Conservation (phyloP, 1,139 yeast species). For the Spathaspora sp. region DNA sequence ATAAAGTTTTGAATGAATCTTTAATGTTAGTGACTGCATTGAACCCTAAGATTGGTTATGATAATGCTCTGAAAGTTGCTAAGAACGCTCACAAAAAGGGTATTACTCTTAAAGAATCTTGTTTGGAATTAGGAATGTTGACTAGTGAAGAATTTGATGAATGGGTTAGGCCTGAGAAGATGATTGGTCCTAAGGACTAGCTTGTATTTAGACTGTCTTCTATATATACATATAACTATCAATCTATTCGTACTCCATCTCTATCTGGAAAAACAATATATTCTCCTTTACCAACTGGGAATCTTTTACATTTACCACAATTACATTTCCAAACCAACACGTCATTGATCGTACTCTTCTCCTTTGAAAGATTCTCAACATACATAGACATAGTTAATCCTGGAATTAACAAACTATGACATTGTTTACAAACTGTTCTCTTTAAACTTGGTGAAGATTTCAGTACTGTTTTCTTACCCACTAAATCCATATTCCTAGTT, state of each 20-base stretch:
- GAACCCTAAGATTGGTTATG: conserved; percentile 95
- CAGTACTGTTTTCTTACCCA: conserved; percentile 63
- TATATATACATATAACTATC: background rate
- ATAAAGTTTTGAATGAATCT: conserved; percentile 79
- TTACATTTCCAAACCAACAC: conserved; percentile 30
- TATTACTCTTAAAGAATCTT: conserved; percentile 83
- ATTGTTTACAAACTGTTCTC: conserved; percentile 59
- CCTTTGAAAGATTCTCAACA: conserved; percentile 28
- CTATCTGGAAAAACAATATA: conserved; percentile 30
- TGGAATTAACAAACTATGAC: conserved; percentile 48
- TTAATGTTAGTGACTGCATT: conserved; percentile 93
- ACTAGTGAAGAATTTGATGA: conserved; percentile 78
- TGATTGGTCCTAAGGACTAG: conserved; percentile 75
- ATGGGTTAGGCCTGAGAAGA: conserved; percentile 93
- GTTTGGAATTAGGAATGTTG: conserved; percentile 78
- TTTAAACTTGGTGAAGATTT: conserved; percentile 62
- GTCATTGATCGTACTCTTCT: conserved; percentile 28
- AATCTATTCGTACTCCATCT: conserved; percentile 11
- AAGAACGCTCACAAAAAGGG: conserved; percentile 96
- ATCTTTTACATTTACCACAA: conserved; percentile 29
- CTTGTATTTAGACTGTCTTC: background rate
- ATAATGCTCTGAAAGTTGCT: conserved; percentile 89
- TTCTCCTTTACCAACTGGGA: conserved; percentile 34
- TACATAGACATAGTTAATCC: conserved; percentile 41
- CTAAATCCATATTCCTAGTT: conserved; percentile 44